Evolutionary conservation across 2,329 filamentous ascomycete species (phyloP).

Genomic region (Ascochyta viciae-villosae): DNA sequence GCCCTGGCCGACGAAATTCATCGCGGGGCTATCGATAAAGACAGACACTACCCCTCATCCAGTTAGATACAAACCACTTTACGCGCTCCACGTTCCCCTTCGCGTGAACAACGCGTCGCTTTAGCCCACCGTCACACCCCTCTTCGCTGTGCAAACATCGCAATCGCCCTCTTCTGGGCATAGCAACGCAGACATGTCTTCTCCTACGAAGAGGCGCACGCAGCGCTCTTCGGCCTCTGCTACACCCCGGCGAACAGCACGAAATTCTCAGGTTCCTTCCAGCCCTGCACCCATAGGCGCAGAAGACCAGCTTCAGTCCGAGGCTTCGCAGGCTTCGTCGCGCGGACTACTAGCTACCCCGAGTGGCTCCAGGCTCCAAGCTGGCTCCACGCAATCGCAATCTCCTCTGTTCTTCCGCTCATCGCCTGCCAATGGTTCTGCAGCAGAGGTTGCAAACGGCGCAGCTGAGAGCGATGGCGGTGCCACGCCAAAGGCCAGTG

Average conservation of each 20-base stretch:
- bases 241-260: slow-evolving; percentile 62
- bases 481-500: slow-evolving; percentile 74
- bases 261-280: slow-evolving; percentile 61
- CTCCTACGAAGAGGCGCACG: slow-evolving; percentile 64
- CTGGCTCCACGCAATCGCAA: slow-evolving; percentile 68
- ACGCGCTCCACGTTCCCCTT: slow-evolving; percentile 35
- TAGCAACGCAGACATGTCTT: slow-evolving; percentile 61
- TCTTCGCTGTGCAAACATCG: slow-evolving; percentile 8
- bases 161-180: slow-evolving; percentile 12
- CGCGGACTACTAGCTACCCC: slow-evolving; percentile 55
- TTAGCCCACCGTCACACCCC: slow-evolving; percentile 25
- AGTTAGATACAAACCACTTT: slow-evolving; percentile 21
- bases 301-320: slow-evolving; percentile 53
- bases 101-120: slow-evolving; percentile 32
- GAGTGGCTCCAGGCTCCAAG: slow-evolving; percentile 52
- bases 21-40: slow-evolving; percentile 16
- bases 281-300: slow-evolving; percentile 57
- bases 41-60: slow-evolving; percentile 1
- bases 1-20: slow-evolving; percentile 28
- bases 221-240: slow-evolving; percentile 62
- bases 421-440: slow-evolving; percentile 59
- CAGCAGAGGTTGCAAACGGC: slow-evolving; percentile 49
- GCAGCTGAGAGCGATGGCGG: slow-evolving; percentile 64
- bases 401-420: slow-evolving; percentile 82
- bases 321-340: slow-evolving; percentile 50